phyloP scores from a whole-genome alignment of 1,139 yeast species.

The Hanseniaspora sp. region DNA sequence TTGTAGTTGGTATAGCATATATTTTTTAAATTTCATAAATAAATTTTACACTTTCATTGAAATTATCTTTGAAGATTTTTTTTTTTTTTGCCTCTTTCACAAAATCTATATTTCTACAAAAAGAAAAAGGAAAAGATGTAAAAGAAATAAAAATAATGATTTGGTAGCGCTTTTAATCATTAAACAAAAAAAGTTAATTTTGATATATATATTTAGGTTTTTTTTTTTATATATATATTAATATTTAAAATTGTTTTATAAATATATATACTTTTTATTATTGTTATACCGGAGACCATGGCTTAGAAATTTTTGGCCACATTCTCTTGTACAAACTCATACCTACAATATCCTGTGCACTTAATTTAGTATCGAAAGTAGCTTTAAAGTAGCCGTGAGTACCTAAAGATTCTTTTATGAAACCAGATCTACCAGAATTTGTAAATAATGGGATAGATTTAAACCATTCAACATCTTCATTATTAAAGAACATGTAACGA shows the following conservation, averaged over 20 bases:
- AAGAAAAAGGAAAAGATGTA: neutral
- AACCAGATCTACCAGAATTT: conserved; percentile 83
- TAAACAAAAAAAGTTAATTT: too few relatives aligned
- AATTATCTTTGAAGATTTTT: too few relatives aligned
- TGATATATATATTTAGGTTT: too few relatives aligned
- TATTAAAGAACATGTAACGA: conserved; percentile 93
- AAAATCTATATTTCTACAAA: too few relatives aligned
- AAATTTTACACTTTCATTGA: too few relatives aligned
- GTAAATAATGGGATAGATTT: conserved; percentile 89
- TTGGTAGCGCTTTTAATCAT: too few relatives aligned
- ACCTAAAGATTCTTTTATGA: conserved; percentile 88
- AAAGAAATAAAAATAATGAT: neutral
- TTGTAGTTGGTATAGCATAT: too few relatives aligned
- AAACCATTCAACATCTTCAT: conserved; percentile 81
- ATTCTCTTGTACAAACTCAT: conserved; percentile 89
- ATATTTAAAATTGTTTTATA: neutral
- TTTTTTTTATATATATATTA: neutral
- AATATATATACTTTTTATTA: neutral
- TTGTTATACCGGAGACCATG: conserved; percentile 23
- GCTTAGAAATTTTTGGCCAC: conserved; percentile 57
- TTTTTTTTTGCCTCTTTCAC: too few relatives aligned
- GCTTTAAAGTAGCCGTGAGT: conserved; percentile 98
- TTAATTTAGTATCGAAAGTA: conserved; percentile 78
- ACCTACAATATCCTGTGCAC: conserved; percentile 86
- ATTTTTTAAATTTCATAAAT: too few relatives aligned